Evolutionary conservation across 2,329 filamentous ascomycete species (phyloP).

Genomic region (Colletotrichum sp.): DNA sequence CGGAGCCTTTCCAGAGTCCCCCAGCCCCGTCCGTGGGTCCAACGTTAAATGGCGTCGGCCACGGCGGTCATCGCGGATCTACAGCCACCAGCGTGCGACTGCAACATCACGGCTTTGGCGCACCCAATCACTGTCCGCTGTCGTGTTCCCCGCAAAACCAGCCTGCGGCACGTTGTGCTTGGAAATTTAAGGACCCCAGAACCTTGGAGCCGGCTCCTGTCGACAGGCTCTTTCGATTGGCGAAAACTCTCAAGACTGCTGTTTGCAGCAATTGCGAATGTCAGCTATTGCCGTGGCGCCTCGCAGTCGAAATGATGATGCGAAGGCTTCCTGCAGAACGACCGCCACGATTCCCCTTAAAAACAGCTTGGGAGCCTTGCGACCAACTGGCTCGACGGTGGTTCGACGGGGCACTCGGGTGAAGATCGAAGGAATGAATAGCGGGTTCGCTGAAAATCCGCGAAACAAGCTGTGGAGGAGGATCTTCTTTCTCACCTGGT

Average conservation of each 20-base stretch:
- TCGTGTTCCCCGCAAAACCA: slow-evolving; percentile 4
- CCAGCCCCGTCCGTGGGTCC: background rate
- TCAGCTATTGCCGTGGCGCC: background rate
- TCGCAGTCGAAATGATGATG: background rate
- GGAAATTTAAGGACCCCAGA: slow-evolving; percentile 7
- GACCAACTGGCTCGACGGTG: background rate
- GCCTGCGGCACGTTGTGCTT: background rate
- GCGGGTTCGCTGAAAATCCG: background rate
- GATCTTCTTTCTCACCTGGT: background rate
- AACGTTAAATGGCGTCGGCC: background rate
- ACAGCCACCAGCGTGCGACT: background rate
- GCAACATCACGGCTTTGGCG: background rate
- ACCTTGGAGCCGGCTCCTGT: slow-evolving; percentile 10
- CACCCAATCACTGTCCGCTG: background rate
- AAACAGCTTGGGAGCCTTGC: background rate
- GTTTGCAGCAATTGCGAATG: background rate
- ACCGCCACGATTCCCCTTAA: background rate
- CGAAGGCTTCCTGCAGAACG: background rate
- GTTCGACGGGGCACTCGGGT: background rate
- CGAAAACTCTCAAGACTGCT: background rate
- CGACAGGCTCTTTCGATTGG: background rate
- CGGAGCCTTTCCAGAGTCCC: background rate
- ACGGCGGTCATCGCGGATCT: slow-evolving; percentile 8
- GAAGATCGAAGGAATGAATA: background rate
- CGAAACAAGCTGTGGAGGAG: background rate